Percentiles rank a stretch among this genome's conserved stretches.
phyloP scores from a whole-genome alignment of 176 grass and related monocot genomes.

The Eleusine indica region DNA sequence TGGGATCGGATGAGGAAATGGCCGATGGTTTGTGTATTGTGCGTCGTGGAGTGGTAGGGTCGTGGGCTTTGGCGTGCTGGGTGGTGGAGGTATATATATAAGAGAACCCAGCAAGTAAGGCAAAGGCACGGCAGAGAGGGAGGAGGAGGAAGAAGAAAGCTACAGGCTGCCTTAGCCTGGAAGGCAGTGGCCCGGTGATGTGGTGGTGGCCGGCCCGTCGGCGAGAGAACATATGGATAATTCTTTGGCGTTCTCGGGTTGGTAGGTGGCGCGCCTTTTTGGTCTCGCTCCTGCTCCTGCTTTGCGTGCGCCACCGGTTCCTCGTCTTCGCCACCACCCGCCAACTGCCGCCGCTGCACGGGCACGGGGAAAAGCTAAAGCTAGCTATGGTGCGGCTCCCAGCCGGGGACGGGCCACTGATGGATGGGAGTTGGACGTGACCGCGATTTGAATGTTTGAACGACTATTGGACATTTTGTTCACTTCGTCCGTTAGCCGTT shows the following conservation, averaged over 20 bases:
- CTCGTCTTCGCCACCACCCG: not conserved
- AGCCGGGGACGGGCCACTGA: too few species aligned
- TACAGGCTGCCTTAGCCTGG: slow-evolving; percentile 34
- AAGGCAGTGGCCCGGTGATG: not conserved
- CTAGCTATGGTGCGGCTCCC: too few species aligned
- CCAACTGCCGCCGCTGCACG: not conserved
- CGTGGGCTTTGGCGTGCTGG: not conserved
- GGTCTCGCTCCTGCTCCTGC: not conserved
- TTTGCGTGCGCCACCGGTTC: slow-evolving; percentile 32
- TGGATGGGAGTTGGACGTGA: not conserved
- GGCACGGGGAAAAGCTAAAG: not conserved
- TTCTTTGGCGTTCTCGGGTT: not conserved
- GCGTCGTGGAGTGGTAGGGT: not conserved
- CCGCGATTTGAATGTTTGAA: not conserved
- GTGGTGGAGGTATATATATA: slow-evolving; percentile 15
- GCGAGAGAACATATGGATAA: not conserved
- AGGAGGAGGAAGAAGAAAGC: not conserved
- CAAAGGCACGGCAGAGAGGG: not conserved
- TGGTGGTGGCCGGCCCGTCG: not conserved
- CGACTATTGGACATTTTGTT: not conserved
- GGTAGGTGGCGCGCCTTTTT: slow-evolving; percentile 22
- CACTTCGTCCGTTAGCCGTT: not conserved
- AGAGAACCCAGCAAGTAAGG: not conserved
- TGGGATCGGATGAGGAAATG: not conserved
- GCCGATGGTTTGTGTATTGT: not conserved